Percentiles rank a stretch among this genome's conserved stretches.
phyloP scores from a whole-genome alignment of 345 rosid genomes.

The Hirschfeldia incana region DNA sequence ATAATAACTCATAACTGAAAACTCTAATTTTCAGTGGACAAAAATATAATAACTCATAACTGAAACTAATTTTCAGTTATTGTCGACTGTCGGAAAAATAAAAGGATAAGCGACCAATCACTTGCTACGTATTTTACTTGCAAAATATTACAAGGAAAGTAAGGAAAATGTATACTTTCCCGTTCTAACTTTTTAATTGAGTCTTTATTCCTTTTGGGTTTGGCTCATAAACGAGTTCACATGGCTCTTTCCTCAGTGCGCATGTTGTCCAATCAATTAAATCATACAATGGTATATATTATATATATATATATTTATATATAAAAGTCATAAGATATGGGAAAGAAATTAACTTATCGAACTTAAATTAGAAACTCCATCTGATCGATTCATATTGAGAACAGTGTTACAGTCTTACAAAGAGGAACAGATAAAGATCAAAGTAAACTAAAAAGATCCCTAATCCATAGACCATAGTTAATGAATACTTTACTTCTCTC shows the following conservation, averaged over 20 bases:
- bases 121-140: neutral
- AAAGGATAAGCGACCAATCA: constrained; percentile 17
- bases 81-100: neutral
- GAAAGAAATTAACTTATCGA: neutral
- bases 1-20: too few relatives aligned
- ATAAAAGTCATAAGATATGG: neutral
- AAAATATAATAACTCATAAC: too few relatives aligned
- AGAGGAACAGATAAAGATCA: neutral
- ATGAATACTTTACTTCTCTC: constrained; percentile 19
- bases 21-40: too few relatives aligned
- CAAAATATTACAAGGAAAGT: constrained; percentile 5
- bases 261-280: constrained; percentile 22
- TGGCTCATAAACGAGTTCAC: constrained; percentile 13
- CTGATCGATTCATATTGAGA: constrained; percentile 4
- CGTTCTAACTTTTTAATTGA: neutral
- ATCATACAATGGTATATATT: neutral
- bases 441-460: constrained; percentile 10
- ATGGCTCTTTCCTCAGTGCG: constrained; percentile 26
- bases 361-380: neutral
- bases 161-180: neutral
- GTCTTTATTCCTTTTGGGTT: neutral
- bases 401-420: constrained; percentile 21
- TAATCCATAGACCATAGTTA: constrained; percentile 31
- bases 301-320: too few relatives aligned
- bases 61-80: neutral